Evolutionary conservation across 768 basidiomycete genomes (phyloP), one percentile per base, ranked within the genome.

Genomic region (Punctularia strigosozonata): DNA sequence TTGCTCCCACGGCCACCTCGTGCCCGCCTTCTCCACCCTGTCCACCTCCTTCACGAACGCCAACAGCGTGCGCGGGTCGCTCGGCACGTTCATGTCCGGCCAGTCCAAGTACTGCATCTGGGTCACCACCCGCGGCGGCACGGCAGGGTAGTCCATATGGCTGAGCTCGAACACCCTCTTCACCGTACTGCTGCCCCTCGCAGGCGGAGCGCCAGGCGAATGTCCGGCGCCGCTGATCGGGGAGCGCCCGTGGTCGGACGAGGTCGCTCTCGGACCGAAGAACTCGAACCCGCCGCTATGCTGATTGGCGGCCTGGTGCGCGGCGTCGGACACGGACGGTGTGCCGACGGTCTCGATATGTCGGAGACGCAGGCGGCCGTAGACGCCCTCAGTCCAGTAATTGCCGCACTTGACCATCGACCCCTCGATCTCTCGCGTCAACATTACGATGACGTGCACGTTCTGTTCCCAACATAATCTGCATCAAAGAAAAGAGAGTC

Each of bases 61-160:
- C 30, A 95, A 60, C 15, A 97, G 64, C 5, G 79, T 81, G 5
- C 72, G 63, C 0, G 92, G 79, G 42, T 88, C 77, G 10, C 81
- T 77, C 0, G 94, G 94, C 10, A 98, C 89, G 54, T 91, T 91
- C 65, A 97, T 82, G 51, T 98, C 94, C 2, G 92, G 89, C 94
- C 94, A 98, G 26, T 83, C 81, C 26, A 92, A 69, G 52, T 90
- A 97, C 56, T 98, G 94, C 37, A 97, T 61, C 51, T 98, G 94
- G 0, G 80, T 69, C 13, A 98, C 68, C 41, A 60, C 69, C n/a
- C 88, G 67, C 2, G 79, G 65, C 2, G 71, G 66, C 10, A 69
- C 64, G 14, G 66, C 58, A 0, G 83, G 80, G 46, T 79, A 74
- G 21, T 63, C 65, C 2, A 59, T 59, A 48, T 90, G 75, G 31